Percentiles rank a stretch among this genome's conserved stretches.
Conservation (phyloP, 169 alveolate genomes). For the Babesia caballi region DNA sequence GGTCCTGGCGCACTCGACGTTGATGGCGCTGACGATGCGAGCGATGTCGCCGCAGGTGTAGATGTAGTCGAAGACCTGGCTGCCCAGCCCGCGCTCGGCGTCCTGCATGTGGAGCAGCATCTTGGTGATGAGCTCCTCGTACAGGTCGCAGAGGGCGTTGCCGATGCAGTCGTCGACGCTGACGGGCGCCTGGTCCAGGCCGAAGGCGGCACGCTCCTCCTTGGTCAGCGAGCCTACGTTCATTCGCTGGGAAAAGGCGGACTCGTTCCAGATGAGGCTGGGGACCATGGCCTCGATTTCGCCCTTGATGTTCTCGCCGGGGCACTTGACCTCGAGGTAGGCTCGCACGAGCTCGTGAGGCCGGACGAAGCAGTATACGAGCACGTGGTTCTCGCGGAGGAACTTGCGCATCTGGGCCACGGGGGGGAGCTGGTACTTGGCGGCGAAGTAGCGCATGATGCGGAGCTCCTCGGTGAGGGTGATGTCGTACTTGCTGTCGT, state of each 20-base stretch:
- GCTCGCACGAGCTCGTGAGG: constrained; percentile 63
- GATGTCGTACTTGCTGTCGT: constrained; percentile 52
- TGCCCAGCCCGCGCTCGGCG: constrained; percentile 32
- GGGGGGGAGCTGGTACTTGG: constrained; percentile 54
- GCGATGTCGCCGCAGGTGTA: constrained; percentile 59
- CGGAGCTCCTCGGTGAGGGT: constrained; percentile 38
- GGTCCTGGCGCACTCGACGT: constrained; percentile 28
- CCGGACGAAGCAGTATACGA: constrained; percentile 46
- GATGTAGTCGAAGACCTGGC: constrained; percentile 45
- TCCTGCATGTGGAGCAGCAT: constrained; percentile 68
- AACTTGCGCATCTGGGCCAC: constrained; percentile 51
- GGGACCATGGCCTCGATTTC: constrained; percentile 35
- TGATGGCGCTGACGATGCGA: constrained; percentile 43
- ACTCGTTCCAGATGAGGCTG: constrained; percentile 52
- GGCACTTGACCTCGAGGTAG: constrained; percentile 29
- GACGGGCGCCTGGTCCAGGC: neutral
- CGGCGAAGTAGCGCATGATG: constrained; percentile 47
- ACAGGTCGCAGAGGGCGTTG: constrained; percentile 30
- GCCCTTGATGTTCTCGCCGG: constrained; percentile 27
- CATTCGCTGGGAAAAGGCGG: constrained; percentile 38
- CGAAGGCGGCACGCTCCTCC: constrained; percentile 17
- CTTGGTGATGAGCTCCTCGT: constrained; percentile 53
- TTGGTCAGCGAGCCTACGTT: constrained; percentile 1
- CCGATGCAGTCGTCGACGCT: constrained; percentile 19
- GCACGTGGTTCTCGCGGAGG: constrained; percentile 36